phyloP scores from a whole-genome alignment of 495 filamentous ascomycete species.

The Penicilliopsis zonata region DNA sequence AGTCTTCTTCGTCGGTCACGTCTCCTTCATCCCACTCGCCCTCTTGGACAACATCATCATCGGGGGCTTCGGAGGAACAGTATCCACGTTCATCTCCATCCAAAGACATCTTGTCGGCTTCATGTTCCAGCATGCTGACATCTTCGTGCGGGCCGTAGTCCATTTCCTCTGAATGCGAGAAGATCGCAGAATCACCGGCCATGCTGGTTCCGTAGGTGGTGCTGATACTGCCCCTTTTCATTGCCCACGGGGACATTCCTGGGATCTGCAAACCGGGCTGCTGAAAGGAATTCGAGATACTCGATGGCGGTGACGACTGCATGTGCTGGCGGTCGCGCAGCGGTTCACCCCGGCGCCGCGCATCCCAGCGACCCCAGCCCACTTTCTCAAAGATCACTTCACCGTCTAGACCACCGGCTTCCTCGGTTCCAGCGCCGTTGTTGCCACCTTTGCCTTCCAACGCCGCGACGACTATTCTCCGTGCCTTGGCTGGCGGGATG shows the following conservation, averaged over 20 bases:
- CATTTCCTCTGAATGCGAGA: slow-evolving; percentile 56
- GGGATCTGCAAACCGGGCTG: slow-evolving; percentile 57
- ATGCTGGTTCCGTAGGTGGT: slow-evolving; percentile 46
- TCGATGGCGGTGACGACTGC: slow-evolving; percentile 32
- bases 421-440: slow-evolving; percentile 46
- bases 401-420: slow-evolving; percentile 51
- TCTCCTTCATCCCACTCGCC: slow-evolving; percentile 64
- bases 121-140: slow-evolving; percentile 63
- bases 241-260: slow-evolving; percentile 32
- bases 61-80: slow-evolving; percentile 63
- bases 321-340: slow-evolving; percentile 30
- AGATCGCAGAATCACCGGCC: slow-evolving; percentile 56
- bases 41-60: slow-evolving; percentile 48
- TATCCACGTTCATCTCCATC: slow-evolving; percentile 58
- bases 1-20: slow-evolving; percentile 94
- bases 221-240: slow-evolving; percentile 33
- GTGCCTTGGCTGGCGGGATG: slow-evolving; percentile 84
- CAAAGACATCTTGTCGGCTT: slow-evolving; percentile 94
- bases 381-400: slow-evolving; percentile 92
- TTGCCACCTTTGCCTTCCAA: slow-evolving; percentile 62
- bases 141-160: slow-evolving; percentile 40
- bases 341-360: slow-evolving; percentile 56
- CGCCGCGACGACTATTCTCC: slow-evolving; percentile 75
- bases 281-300: slow-evolving; percentile 37
- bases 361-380: slow-evolving; percentile 95